Evolutionary conservation across 164 flowering plant genomes (phyloP).

Genomic region (Tetrastigma voinierianum): DNA sequence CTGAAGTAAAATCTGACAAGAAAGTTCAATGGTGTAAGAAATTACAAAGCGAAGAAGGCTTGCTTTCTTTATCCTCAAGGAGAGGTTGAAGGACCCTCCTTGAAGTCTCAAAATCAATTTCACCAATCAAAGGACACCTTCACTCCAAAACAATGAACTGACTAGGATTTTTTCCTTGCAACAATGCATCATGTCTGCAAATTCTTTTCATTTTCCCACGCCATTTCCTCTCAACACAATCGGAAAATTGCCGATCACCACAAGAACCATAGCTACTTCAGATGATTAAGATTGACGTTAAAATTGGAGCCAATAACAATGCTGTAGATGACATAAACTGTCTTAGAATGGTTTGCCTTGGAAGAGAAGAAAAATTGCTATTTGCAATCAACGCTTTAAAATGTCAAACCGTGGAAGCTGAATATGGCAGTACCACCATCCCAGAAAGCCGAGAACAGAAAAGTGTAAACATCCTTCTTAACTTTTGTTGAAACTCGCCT

Average conservation of each 20-base stretch:
- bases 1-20: not conserved
- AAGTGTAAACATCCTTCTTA: too few relatives aligned
- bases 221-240: slow-evolving; percentile 55
- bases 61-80: slow-evolving; percentile 82
- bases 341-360: slow-evolving; percentile 51
- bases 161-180: slow-evolving; percentile 10
- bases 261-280: slow-evolving; percentile 16
- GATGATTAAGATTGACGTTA: not conserved
- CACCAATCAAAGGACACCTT: slow-evolving; percentile 62
- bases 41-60: slow-evolving; percentile 27
- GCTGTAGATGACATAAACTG: slow-evolving; percentile 5
- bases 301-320: not conserved
- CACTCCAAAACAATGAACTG: slow-evolving; percentile 42
- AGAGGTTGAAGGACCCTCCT: slow-evolving; percentile 75
- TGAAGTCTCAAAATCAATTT: slow-evolving; percentile 69
- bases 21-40: not conserved
- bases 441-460: too few relatives aligned
- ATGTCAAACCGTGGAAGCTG: slow-evolving; percentile 70
- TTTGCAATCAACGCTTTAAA: slow-evolving; percentile 56
- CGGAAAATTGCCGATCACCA: slow-evolving; percentile 79
- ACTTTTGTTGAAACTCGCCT: too few relatives aligned
- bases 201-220: slow-evolving; percentile 25
- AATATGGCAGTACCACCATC: too few relatives aligned
- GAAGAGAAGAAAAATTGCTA: slow-evolving; percentile 55
- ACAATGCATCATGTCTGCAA: slow-evolving; percentile 9